Base-by-base conservation (phyloP, 106 monocot genomes). In the Platanthera zijinensis region DNA sequence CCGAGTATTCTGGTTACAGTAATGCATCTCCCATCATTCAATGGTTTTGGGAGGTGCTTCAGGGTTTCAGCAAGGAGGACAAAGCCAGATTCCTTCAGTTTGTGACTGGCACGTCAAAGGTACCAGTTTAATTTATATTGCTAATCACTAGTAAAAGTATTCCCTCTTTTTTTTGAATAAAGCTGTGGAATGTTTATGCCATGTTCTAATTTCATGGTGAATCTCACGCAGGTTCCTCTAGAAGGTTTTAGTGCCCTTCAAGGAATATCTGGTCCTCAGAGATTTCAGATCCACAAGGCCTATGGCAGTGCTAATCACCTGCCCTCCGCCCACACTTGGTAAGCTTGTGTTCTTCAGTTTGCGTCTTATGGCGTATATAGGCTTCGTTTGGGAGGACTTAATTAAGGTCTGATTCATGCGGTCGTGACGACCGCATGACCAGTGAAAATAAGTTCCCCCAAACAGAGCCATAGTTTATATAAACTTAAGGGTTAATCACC, bases 21-120 rank as follows among this genome's bases (percentile, higher is more conserved):
- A 92, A 84, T 85, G 94, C 89, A 17, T 92, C 99, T 50, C 88
- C 92, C 77, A 92, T 99, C 8, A 92, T 99, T 61, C 99, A 99
- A 78, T 99, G 99, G 99, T 99, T 99, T 89, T 99, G 99, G 99
- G 94, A 94, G 71, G 87, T 99, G 30, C 88, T 99, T 84, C 89
- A 92, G 45, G 90, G 88, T 19, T 92, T 99, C 75, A 99, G 92
- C 87, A 94, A 99, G 71, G 99, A 99, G 82, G 99, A 99, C 79
- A 99, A 94, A 84, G 99, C 99, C 69, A 89, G 94, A 30, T 90
- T 99, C 74, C 77, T 99, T 80, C 99, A 99, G 80, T 99, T 99
- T 82, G 99, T 99, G 19, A 99, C 99, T 25, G 99, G 99, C 78
- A 99, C 99, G 69, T 99, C 99, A 32, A 99, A 99, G 99, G 97